phyloP scores from a whole-genome alignment of 73 alveolate species.

The Uronychia setigera region DNA sequence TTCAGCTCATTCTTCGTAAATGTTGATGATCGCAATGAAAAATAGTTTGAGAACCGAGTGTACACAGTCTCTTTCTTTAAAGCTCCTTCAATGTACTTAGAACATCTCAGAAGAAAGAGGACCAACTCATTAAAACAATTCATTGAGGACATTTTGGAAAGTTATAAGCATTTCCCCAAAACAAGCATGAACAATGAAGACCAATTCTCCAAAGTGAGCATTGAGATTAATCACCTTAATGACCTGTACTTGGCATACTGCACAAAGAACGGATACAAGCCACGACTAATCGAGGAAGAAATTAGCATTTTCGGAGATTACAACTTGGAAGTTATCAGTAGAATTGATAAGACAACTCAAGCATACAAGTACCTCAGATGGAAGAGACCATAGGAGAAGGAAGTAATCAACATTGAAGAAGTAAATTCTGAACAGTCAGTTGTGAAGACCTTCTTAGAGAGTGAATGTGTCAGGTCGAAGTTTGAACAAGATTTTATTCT shows the following conservation, averaged over 20 bases:
- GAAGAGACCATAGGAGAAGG: constrained; percentile 13
- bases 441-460: neutral
- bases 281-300: neutral
- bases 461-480: constrained; percentile 12
- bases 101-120: neutral
- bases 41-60: neutral
- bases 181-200: neutral
- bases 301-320: neutral
- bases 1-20: no score
- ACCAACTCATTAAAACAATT: constrained; percentile 1
- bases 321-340: neutral
- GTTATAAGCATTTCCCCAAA: constrained; percentile 2
- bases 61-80: neutral
- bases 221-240: neutral
- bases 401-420: neutral
- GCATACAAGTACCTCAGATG: constrained; percentile 17
- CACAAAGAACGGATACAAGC: constrained; percentile 17
- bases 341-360: constrained; percentile 8
- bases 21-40: neutral
- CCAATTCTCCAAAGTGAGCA: neutral
- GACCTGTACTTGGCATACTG: constrained; percentile 19
- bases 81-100: neutral
- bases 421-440: neutral
- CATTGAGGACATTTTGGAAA: neutral
- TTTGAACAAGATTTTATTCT: constrained; percentile 18